These are phyloP conservation scores for Mrakia blollopis DNA, from an alignment of 768 basidiomycete species.

Conservation along the genomic window DNA sequence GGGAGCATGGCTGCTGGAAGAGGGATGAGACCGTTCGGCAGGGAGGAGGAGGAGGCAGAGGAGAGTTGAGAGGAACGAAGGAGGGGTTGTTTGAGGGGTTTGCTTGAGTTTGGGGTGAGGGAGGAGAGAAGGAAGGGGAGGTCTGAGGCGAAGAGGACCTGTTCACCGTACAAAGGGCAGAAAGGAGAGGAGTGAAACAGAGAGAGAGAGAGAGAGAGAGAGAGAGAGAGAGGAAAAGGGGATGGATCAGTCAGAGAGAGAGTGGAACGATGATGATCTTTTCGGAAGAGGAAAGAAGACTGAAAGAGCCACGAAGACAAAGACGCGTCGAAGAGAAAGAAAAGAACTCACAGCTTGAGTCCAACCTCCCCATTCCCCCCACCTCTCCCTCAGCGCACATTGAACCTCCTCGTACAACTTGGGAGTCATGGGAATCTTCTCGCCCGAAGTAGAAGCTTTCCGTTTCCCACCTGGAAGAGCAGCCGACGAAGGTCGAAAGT, in stretches of 20 bases:
- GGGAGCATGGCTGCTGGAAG: background rate
- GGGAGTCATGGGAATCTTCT: constrained; percentile 61
- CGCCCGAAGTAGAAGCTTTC: constrained; percentile 48
- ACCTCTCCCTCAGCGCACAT: constrained; percentile 56
- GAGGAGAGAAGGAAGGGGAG: constrained; percentile 28
- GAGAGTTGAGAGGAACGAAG: background rate
- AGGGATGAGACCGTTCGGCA: background rate
- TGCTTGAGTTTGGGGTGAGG: background rate
- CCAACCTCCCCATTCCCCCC: constrained; percentile 88
- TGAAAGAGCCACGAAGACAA: background rate
- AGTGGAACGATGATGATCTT: too few species aligned
- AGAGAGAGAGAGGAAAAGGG: too few species aligned
- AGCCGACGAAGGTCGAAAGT: constrained; percentile 53
- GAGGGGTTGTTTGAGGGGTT: constrained; percentile 13
- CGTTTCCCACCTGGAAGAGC: constrained; percentile 47
- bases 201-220: too few species aligned
- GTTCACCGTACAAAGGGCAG: constrained; percentile 14
- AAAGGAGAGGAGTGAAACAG: too few species aligned
- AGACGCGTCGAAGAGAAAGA: background rate
- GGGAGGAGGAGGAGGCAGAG: background rate
- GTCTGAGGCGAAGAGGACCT: constrained; percentile 39
- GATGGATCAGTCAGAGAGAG: background rate
- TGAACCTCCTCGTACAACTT: constrained; percentile 71
- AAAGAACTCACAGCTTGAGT: constrained; percentile 63
- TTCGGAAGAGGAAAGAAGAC: background rate